Percentiles rank a stretch among this genome's conserved stretches.
Evolutionary conservation across 225 moss, liverwort and hornwort genomes (phyloP).

Genomic region (Ulota crispa): DNA sequence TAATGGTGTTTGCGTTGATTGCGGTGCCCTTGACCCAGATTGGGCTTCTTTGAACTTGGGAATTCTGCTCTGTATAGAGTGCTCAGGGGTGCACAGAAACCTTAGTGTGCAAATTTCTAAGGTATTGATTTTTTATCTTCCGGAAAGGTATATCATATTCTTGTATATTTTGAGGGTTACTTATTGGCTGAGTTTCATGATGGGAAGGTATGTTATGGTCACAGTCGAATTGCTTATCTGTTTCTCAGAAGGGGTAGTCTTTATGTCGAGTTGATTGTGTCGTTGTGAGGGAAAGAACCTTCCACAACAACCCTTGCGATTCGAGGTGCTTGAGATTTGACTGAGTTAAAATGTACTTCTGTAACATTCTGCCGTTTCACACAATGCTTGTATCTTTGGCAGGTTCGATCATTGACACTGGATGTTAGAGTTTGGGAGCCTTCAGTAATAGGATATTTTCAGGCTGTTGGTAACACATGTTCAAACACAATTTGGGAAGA

Average conservation of each 20-base stretch:
- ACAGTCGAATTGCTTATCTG: slow-evolving; percentile 12
- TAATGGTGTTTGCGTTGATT: slow-evolving; percentile 87
- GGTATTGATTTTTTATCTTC: slow-evolving; percentile 29
- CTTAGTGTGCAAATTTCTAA: slow-evolving; percentile 94
- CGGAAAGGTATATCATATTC: neutral
- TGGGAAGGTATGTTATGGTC: neutral
- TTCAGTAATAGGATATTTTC: slow-evolving; percentile 86
- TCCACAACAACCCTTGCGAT: neutral
- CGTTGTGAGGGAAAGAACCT: neutral
- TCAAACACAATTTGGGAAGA: slow-evolving; percentile 97
- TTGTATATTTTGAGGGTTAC: neutral
- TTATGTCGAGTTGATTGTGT: slow-evolving; percentile 15
- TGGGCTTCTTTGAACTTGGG: slow-evolving; percentile 97
- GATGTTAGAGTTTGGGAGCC: slow-evolving; percentile 99
- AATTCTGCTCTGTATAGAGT: slow-evolving; percentile 85
- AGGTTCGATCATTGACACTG: slow-evolving; percentile 88
- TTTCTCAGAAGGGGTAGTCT: neutral
- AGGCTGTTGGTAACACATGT: slow-evolving; percentile 75
- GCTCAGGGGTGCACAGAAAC: slow-evolving; percentile 94
- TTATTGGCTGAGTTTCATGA: neutral
- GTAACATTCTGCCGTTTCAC: slow-evolving; percentile 8
- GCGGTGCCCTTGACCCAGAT: slow-evolving; percentile 86
- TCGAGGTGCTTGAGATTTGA: neutral
- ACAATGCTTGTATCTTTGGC: slow-evolving; percentile 16
- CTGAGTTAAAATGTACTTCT: slow-evolving; percentile 2